Percentiles rank a stretch among this genome's conserved stretches.
These are phyloP conservation scores for Wickerhamiella galacta DNA, from an alignment of 805 yeast genomes.

Conservation along the genomic window DNA sequence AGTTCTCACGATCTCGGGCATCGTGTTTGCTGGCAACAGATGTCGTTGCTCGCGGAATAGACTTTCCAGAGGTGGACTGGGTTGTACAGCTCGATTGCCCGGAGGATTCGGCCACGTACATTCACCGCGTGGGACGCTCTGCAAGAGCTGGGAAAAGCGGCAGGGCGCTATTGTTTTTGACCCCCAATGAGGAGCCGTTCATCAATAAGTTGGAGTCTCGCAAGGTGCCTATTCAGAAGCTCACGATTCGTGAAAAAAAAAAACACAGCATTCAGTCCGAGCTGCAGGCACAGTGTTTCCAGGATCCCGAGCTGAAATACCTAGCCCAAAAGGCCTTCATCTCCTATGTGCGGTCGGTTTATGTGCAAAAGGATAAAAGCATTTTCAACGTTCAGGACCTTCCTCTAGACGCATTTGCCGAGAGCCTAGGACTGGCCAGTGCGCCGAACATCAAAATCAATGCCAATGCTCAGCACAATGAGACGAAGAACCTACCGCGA, in stretches of 20 bases:
- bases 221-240: slow-evolving; percentile 51
- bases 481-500: slow-evolving; percentile 67
- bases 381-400: slow-evolving; percentile 63
- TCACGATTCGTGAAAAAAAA: slow-evolving; percentile 60
- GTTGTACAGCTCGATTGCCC: slow-evolving; percentile 88
- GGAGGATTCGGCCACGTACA: slow-evolving; percentile 75
- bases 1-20: slow-evolving; percentile 61
- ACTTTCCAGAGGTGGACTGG: slow-evolving; percentile 89
- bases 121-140: slow-evolving; percentile 79
- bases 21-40: slow-evolving; percentile 81
- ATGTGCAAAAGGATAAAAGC: slow-evolving; percentile 73
- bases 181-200: slow-evolving; percentile 74
- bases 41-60: slow-evolving; percentile 82
- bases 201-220: slow-evolving; percentile 41
- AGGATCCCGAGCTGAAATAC: slow-evolving; percentile 81
- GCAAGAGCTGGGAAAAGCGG: slow-evolving; percentile 81
- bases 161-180: slow-evolving; percentile 61
- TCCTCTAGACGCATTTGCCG: slow-evolving; percentile 73
- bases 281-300: slow-evolving; percentile 76
- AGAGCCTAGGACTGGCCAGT: slow-evolving; percentile 83
- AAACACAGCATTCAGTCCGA: slow-evolving; percentile 64
- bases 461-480: slow-evolving; percentile 32
- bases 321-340: slow-evolving; percentile 92
- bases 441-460: slow-evolving; percentile 80
- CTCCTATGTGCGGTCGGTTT: slow-evolving; percentile 72